Percentiles rank a stretch among this genome's conserved stretches.
Evolutionary conservation across 257 asterid species (phyloP).

Genomic region (Nicotiana tabacum): DNA sequence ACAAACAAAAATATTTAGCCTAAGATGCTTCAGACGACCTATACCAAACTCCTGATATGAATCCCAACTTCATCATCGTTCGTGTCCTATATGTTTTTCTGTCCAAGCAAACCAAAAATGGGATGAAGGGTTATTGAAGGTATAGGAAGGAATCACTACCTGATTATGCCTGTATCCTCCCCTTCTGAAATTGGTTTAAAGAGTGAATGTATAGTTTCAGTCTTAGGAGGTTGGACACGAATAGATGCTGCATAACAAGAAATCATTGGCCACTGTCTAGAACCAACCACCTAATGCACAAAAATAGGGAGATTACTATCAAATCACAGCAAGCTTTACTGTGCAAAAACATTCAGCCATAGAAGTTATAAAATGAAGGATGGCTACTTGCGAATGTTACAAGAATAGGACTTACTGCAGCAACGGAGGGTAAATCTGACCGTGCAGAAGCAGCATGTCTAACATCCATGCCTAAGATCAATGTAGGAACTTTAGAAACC

Average conservation of each 20-base stretch:
- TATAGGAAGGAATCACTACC: slow-evolving; percentile 13
- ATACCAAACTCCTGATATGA: not conserved
- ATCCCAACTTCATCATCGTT: not conserved
- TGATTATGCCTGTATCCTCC: slow-evolving; percentile 41
- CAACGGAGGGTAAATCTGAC: slow-evolving; percentile 38
- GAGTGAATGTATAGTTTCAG: slow-evolving; percentile 35
- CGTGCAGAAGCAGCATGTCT: slow-evolving; percentile 25
- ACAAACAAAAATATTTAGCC: not conserved
- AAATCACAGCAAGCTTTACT: not conserved
- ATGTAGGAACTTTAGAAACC: slow-evolving; percentile 39
- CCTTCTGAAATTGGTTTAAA: slow-evolving; percentile 33
- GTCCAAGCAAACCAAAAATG: not conserved
- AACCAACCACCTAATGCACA: slow-evolving; percentile 42
- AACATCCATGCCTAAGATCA: slow-evolving; percentile 40
- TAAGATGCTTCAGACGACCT: not conserved
- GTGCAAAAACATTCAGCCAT: not conserved
- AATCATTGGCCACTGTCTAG: slow-evolving; percentile 50
- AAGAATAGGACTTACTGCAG: slow-evolving; percentile 36
- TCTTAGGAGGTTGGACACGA: slow-evolving; percentile 31
- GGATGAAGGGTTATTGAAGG: not conserved
- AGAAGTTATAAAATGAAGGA: not conserved
- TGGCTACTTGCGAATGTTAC: not conserved
- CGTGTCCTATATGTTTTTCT: not conserved
- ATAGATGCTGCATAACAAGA: slow-evolving; percentile 43
- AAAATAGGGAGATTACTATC: not conserved